A percentile compares a stretch with the other conserved stretches of the same genome.
phyloP scores from a whole-genome alignment of 345 rosid species.

The Syzygium oleosum region DNA sequence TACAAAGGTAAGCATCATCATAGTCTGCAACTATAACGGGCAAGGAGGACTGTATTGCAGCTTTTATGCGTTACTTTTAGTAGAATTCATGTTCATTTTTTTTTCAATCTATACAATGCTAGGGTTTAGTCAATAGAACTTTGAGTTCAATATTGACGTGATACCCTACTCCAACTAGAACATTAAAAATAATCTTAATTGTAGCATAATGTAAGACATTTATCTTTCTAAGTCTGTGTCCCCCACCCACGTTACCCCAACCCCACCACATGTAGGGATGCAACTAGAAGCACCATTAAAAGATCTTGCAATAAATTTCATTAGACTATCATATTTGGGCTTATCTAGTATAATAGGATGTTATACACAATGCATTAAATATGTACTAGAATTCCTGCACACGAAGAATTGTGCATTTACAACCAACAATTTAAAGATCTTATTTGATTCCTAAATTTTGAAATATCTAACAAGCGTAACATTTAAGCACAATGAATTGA shows the following conservation, averaged over 20 bases:
- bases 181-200: background rate
- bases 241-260: background rate
- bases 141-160: background rate
- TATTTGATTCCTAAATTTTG: background rate
- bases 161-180: background rate
- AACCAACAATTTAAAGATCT: background rate
- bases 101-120: background rate
- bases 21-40: background rate
- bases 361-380: background rate
- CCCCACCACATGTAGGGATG: background rate
- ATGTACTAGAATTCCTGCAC: background rate
- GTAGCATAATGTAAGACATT: background rate
- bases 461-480: background rate
- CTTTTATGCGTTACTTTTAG: background rate
- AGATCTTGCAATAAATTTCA: background rate
- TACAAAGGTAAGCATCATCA: conserved; percentile 41
- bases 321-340: background rate
- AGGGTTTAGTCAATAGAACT: background rate
- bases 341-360: background rate
- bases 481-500: background rate
- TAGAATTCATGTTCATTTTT: background rate
- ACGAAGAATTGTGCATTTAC: background rate
- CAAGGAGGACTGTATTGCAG: background rate
- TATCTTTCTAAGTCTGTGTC: background rate
- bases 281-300: background rate